Evolutionary conservation across 2,329 filamentous ascomycete species (phyloP).

Genomic region (Colletotrichum melonis): DNA sequence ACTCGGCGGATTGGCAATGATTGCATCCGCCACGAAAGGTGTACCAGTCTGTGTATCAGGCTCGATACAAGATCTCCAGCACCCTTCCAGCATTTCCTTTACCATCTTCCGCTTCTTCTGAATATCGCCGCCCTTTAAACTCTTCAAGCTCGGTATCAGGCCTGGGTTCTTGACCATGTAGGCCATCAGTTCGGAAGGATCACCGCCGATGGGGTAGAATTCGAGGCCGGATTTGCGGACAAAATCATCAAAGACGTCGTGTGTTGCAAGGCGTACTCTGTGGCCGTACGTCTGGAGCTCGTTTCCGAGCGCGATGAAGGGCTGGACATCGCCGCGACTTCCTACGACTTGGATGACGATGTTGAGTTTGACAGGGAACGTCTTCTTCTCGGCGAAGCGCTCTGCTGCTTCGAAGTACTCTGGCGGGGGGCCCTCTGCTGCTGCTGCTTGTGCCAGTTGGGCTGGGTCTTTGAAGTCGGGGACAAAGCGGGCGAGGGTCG

Average conservation of each 20-base stretch:
- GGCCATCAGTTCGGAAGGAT: slow-evolving; percentile 56
- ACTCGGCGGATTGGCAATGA: slow-evolving; percentile 63
- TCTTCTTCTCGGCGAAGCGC: slow-evolving; percentile 16
- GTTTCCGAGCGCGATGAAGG: slow-evolving; percentile 64
- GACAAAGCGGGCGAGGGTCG: slow-evolving; percentile 27
- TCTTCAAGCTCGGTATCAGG: slow-evolving; percentile 42
- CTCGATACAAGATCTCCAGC: slow-evolving; percentile 41
- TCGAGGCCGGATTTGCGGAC: slow-evolving; percentile 60
- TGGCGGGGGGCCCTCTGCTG: slow-evolving; percentile 11
- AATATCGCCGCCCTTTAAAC: slow-evolving; percentile 42
- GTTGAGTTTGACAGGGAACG: slow-evolving; percentile 48
- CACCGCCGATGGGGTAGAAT: slow-evolving; percentile 66
- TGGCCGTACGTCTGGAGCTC: slow-evolving; percentile 60
- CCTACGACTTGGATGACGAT: slow-evolving; percentile 68
- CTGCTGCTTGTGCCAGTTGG: slow-evolving; percentile 6
- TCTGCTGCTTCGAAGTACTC: slow-evolving; percentile 25
- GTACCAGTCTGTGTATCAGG: slow-evolving; percentile 26
- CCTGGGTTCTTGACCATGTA: slow-evolving; percentile 46
- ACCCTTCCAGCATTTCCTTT: slow-evolving; percentile 40
- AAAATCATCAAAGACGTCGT: slow-evolving; percentile 60
- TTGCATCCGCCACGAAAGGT: slow-evolving; percentile 61
- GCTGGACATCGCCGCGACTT: slow-evolving; percentile 65
- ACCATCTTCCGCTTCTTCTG: slow-evolving; percentile 41
- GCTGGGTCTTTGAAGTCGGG: slow-evolving; percentile 27
- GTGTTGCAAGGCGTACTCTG: slow-evolving; percentile 63